Percentiles rank a stretch among this genome's conserved stretches.
phyloP scores from a whole-genome alignment of 495 filamentous ascomycete species.

The Lasiosphaeris hirsuta region DNA sequence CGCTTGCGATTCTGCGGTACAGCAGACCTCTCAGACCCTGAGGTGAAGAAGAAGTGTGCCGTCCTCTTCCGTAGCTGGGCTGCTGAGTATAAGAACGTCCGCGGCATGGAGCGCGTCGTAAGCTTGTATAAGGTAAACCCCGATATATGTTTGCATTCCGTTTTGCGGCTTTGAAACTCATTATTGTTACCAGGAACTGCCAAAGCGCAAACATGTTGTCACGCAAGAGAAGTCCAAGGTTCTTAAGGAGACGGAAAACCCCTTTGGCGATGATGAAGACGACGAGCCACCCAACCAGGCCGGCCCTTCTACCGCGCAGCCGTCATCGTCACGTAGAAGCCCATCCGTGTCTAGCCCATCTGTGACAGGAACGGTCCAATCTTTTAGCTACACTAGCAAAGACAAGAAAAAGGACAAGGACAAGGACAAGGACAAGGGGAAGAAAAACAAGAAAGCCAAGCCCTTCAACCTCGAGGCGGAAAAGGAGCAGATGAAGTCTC shows the following conservation, averaged over 20 bases:
- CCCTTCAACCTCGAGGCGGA: conserved; percentile 84
- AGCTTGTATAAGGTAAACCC: conserved; percentile 66
- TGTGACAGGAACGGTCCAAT: conserved; percentile 29
- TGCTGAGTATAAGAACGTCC: conserved; percentile 71
- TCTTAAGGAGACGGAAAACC: conserved; percentile 68
- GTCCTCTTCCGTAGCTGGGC: conserved; percentile 88
- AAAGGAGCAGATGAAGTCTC: conserved; percentile 75
- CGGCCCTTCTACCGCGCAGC: conserved; percentile 5
- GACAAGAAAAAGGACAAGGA: conserved; percentile 50
- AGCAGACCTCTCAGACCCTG: conserved; percentile 76
- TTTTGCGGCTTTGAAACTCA: background rate
- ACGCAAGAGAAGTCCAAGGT: conserved; percentile 77
- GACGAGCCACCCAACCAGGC: conserved; percentile 28
- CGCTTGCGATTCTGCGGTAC: conserved; percentile 84
- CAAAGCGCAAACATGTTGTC: conserved; percentile 51
- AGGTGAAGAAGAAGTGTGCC: conserved; percentile 82
- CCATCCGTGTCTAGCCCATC: conserved; percentile 19
- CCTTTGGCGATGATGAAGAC: conserved; percentile 61
- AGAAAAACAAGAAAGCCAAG: conserved; percentile 51
- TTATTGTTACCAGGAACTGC: conserved; percentile 46
- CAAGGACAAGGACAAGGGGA: conserved; percentile 41
- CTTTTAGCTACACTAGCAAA: conserved; percentile 34
- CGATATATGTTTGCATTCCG: background rate
- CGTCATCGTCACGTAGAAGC: conserved; percentile 31
- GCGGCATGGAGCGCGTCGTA: conserved; percentile 75